Conservation (phyloP, 495 filamentous ascomycete genomes). For the Hypoxylon fragiforme region DNA sequence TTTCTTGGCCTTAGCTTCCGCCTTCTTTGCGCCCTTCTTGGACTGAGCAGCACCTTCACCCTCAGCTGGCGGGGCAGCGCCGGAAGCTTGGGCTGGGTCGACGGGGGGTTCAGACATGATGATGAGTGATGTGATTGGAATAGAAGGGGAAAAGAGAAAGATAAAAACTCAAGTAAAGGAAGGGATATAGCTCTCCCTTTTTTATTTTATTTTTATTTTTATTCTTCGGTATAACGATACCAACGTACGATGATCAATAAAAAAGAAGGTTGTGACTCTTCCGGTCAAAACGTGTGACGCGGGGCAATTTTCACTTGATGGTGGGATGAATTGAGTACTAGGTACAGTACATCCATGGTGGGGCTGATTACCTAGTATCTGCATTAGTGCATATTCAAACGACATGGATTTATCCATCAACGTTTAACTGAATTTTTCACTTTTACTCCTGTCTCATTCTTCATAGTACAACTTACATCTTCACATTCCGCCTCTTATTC, state of each 20-base stretch:
- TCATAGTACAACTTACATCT: background rate
- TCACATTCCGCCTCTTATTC: background rate
- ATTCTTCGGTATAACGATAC: no score
- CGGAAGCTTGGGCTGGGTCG: slow-evolving; percentile 28
- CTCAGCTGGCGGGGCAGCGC: slow-evolving; percentile 26
- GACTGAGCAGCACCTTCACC: slow-evolving; percentile 37
- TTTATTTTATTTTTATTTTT: no score
- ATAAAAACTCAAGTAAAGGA: no score
- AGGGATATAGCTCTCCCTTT: background rate
- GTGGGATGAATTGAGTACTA: slow-evolving; percentile 7
- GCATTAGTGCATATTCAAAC: slow-evolving; percentile 13
- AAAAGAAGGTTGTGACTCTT: slow-evolving; percentile 28
- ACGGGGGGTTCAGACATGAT: slow-evolving; percentile 28
- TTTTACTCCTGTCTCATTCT: background rate
- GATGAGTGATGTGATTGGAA: background rate
- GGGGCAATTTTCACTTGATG: slow-evolving; percentile 31
- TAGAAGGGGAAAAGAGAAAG: background rate
- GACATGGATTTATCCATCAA: slow-evolving; percentile 12
- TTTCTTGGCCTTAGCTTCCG: slow-evolving; percentile 55
- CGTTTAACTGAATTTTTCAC: slow-evolving; percentile 32
- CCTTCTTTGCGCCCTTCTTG: slow-evolving; percentile 62
- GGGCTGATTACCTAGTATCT: slow-evolving; percentile 6
- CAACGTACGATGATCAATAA: slow-evolving; percentile 1
- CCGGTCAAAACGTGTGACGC: slow-evolving; percentile 29
- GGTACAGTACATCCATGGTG: no score